phyloP scores from a whole-genome alignment of 257 asterid genomes.

The Haberlea rhodopensis region DNA sequence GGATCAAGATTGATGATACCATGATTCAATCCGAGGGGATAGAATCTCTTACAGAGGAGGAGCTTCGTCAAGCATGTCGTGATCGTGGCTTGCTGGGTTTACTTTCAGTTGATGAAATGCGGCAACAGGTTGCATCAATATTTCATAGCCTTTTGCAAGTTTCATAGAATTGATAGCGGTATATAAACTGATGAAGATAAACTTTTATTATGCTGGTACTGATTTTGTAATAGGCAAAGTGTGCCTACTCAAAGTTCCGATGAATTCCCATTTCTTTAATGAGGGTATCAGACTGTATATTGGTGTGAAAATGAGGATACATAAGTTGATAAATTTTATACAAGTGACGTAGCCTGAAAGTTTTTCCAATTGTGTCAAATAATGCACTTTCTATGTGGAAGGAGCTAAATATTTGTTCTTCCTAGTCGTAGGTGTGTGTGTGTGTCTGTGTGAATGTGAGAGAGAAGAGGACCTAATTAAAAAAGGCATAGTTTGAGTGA shows the following conservation, averaged over 20 bases:
- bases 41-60: constrained; percentile 89
- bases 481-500: not conserved
- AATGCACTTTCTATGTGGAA: not conserved
- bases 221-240: not conserved
- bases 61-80: constrained; percentile 95
- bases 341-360: not conserved
- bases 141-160: constrained; percentile 15
- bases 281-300: not conserved
- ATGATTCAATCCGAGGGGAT: constrained; percentile 93
- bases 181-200: too few relatives aligned
- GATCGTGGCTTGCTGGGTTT: constrained; percentile 95
- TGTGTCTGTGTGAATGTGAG: not conserved
- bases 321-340: not conserved
- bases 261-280: constrained; percentile 14
- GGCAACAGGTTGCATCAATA: constrained; percentile 66
- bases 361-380: too few relatives aligned
- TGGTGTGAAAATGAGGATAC: constrained; percentile 4
- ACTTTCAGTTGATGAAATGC: constrained; percentile 89
- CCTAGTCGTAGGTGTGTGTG: too few relatives aligned
- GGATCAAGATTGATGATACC: constrained; percentile 84
- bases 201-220: not conserved
- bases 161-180: constrained; percentile 10
- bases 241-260: constrained; percentile 1
- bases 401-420: too few relatives aligned
- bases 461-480: not conserved